Conservation (phyloP, 2,329 filamentous ascomycete species). For the Talaromyces sp. region DNA sequence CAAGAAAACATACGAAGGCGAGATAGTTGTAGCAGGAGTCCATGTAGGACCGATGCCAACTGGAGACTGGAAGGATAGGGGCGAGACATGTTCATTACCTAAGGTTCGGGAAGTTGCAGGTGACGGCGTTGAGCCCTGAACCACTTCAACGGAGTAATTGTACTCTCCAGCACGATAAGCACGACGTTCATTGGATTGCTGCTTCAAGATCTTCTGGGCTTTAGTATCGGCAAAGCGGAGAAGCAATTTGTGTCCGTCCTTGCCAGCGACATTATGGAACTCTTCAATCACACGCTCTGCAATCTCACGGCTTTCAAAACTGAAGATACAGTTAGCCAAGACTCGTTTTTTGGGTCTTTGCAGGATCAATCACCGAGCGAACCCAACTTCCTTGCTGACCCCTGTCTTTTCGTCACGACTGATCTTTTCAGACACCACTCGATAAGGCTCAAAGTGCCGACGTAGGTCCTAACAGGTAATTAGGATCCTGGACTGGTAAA, state of each 20-base stretch:
- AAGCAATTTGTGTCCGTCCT: constrained; percentile 79
- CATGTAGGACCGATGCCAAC: constrained; percentile 41
- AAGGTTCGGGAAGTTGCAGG: constrained; percentile 39
- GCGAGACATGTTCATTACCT: constrained; percentile 41
- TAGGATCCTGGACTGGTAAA: background rate
- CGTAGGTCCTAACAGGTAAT: constrained; percentile 62
- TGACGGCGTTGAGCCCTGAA: constrained; percentile 44
- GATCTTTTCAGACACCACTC: constrained; percentile 90
- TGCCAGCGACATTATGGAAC: constrained; percentile 77
- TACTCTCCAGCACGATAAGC: constrained; percentile 97
- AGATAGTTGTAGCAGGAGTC: constrained; percentile 49
- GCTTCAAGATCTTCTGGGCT: constrained; percentile 93
- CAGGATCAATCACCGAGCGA: constrained; percentile 67
- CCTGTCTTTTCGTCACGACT: constrained; percentile 81
- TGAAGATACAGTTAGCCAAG: constrained; percentile 38
- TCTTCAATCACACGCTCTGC: constrained; percentile 85
- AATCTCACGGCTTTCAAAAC: constrained; percentile 83
- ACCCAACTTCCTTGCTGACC: constrained; percentile 93
- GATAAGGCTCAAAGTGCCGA: constrained; percentile 52
- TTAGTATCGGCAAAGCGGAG: constrained; percentile 97
- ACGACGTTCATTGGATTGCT: constrained; percentile 89
- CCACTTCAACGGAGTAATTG: constrained; percentile 56
- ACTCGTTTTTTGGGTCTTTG: constrained; percentile 5
- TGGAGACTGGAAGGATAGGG: constrained; percentile 44
- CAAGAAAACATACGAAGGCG: constrained; percentile 42